Evolutionary conservation across 495 filamentous ascomycete species (phyloP).

Genomic region (Penicillium waksmanii): DNA sequence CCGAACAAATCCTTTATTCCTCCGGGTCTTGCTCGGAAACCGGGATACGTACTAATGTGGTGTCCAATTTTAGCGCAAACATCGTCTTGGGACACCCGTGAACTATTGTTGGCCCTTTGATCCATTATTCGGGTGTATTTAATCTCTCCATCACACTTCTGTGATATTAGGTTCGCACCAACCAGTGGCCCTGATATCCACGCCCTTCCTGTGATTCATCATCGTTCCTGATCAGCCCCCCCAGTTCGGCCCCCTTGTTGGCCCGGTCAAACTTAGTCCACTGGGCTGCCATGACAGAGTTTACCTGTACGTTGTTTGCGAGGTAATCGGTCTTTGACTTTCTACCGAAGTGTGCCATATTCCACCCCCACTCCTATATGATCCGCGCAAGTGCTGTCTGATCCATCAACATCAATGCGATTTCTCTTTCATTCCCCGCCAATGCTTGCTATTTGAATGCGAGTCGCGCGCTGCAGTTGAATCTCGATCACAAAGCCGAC

Average conservation of each 20-base stretch:
- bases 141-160: background rate
- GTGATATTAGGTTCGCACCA: background rate
- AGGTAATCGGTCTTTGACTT: background rate
- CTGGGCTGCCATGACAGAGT: background rate
- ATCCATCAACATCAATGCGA: background rate
- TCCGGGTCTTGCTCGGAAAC: background rate
- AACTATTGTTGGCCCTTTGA: background rate
- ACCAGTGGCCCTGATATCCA: background rate
- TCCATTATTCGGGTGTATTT: background rate
- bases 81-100: background rate
- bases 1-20: background rate
- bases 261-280: conserved; percentile 1
- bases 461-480: background rate
- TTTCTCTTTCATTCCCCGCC: background rate
- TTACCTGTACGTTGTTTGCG: background rate
- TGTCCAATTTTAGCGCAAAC: background rate
- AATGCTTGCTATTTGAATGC: conserved; percentile 1
- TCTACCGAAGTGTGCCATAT: background rate
- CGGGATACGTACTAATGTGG: background rate
- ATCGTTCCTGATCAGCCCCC: background rate
- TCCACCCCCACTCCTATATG: background rate
- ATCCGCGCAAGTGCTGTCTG: background rate
- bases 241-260: background rate
- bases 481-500: background rate
- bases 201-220: background rate